A percentile compares a stretch with the other conserved stretches of the same genome.
Conservation (phyloP, 2,329 filamentous ascomycete genomes). For the Xylariaceae sp. region DNA sequence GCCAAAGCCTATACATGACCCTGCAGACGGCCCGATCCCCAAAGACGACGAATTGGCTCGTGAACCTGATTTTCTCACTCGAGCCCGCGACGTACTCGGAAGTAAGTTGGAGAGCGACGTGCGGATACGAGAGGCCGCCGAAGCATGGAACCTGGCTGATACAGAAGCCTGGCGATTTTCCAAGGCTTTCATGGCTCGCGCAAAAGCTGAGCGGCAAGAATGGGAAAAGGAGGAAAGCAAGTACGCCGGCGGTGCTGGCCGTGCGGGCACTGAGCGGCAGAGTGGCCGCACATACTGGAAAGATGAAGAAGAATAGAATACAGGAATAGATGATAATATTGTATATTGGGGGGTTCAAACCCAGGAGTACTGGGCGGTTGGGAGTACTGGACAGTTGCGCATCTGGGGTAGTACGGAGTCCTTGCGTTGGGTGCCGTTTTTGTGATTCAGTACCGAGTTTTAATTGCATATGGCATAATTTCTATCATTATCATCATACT, state of each 20-base stretch:
- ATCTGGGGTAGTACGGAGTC: conserved; percentile 18
- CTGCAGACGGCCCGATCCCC: conserved; percentile 46
- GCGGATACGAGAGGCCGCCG: conserved; percentile 50
- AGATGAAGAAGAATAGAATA: conserved; percentile 11
- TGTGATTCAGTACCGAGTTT: background rate
- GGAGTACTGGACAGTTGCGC: conserved; percentile 6
- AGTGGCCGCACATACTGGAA: conserved; percentile 29
- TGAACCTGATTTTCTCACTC: conserved; percentile 54
- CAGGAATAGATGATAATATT: conserved; percentile 1
- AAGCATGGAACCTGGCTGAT: conserved; percentile 67
- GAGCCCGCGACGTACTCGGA: conserved; percentile 46
- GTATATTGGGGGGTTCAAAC: conserved; percentile 8
- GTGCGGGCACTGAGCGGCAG: conserved; percentile 36
- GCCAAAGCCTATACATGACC: conserved; percentile 47
- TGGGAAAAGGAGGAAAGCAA: conserved; percentile 69
- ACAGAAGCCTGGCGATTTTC: conserved; percentile 75
- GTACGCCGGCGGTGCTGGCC: conserved; percentile 60
- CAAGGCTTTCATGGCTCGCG: conserved; percentile 61
- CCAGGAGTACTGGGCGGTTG: conserved; percentile 4
- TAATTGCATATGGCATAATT: conserved; percentile 1
- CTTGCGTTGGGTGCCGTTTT: conserved; percentile 12
- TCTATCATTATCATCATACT: background rate
- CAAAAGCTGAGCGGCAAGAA: conserved; percentile 56
- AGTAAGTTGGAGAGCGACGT: conserved; percentile 43
- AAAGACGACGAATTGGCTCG: conserved; percentile 49